These are phyloP conservation scores for Acer yangbiense DNA, from an alignment of 345 rosid species.

Conservation along the genomic window DNA sequence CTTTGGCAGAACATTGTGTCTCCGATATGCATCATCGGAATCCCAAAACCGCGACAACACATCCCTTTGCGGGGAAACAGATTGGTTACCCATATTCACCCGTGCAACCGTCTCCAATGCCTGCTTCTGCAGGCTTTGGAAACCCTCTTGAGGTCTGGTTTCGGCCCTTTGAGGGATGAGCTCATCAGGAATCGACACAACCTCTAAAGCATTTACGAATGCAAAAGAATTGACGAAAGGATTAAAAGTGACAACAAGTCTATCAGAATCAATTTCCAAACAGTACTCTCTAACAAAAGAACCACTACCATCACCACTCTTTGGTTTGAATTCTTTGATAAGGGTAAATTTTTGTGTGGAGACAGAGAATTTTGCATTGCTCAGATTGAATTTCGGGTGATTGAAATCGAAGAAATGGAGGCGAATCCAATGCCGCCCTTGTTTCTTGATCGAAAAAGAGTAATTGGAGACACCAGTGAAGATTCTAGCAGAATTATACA, in stretches of 20 bases:
- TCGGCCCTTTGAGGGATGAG: conserved; percentile 53
- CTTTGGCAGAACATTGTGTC: conserved; percentile 27
- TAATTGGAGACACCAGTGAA: conserved; percentile 45
- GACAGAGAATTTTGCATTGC: conserved; percentile 67
- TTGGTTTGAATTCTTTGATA: conserved; percentile 44
- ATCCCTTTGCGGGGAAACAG: conserved; percentile 55
- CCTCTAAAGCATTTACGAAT: conserved; percentile 76
- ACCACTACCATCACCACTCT: not conserved
- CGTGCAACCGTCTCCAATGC: conserved; percentile 76
- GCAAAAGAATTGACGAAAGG: conserved; percentile 57
- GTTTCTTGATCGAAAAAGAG: conserved; percentile 47
- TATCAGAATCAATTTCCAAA: conserved; percentile 45
- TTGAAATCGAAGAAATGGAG: conserved; percentile 69
- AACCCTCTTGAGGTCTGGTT: conserved; percentile 18
- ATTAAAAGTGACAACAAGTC: conserved; percentile 47
- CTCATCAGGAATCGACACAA: conserved; percentile 59
- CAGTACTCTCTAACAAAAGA: conserved; percentile 59
- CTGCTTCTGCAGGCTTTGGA: conserved; percentile 31
- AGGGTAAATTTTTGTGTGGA: conserved; percentile 67
- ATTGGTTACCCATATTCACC: conserved; percentile 82
- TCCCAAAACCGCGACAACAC: conserved; percentile 78
- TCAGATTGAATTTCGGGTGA: conserved; percentile 40
- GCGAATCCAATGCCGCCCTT: conserved; percentile 71
- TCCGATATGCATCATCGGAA: conserved; percentile 53
- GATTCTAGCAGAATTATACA: conserved; percentile 62